Evolutionary conservation across 2,329 filamentous ascomycete species (phyloP).

Genomic region (Claviceps digitariae): DNA sequence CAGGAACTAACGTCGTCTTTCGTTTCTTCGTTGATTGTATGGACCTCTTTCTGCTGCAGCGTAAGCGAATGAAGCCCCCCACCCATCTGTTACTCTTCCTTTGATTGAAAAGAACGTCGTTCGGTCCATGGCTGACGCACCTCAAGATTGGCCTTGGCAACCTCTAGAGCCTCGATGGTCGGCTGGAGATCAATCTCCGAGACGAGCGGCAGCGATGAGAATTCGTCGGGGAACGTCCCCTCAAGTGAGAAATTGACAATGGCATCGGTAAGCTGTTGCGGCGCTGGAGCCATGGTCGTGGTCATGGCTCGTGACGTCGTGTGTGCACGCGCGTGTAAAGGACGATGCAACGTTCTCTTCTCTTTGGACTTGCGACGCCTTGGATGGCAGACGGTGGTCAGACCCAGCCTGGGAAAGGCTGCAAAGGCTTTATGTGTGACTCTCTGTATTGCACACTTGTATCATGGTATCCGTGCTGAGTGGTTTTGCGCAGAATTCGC

Average conservation of each 20-base stretch:
- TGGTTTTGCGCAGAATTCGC: neutral
- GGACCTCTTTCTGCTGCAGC: conserved; percentile 45
- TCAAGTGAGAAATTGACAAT: conserved; percentile 27
- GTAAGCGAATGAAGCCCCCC: neutral
- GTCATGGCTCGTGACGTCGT: conserved; percentile 15
- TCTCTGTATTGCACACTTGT: neutral
- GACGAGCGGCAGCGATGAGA: conserved; percentile 23
- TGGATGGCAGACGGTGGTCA: neutral
- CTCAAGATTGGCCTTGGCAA: conserved; percentile 25
- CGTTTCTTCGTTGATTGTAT: conserved; percentile 59
- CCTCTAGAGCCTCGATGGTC: conserved; percentile 24
- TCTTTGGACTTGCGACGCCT: neutral
- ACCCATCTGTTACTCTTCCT: too few relatives aligned
- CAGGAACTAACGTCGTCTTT: conserved; percentile 72
- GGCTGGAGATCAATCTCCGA: conserved; percentile 25
- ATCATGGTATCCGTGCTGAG: neutral
- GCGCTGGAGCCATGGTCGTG: conserved; percentile 11
- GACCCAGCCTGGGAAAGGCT: neutral
- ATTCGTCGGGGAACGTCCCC: conserved; percentile 27
- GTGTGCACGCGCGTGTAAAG: neutral
- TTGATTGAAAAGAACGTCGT: neutral
- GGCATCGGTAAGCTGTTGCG: conserved; percentile 24
- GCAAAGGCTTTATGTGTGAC: neutral
- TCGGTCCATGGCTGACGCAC: conserved; percentile 14
- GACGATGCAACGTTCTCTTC: neutral